Conservation (phyloP, 805 yeast species). For the Cyberlindnera nakhonratchasimensis region DNA sequence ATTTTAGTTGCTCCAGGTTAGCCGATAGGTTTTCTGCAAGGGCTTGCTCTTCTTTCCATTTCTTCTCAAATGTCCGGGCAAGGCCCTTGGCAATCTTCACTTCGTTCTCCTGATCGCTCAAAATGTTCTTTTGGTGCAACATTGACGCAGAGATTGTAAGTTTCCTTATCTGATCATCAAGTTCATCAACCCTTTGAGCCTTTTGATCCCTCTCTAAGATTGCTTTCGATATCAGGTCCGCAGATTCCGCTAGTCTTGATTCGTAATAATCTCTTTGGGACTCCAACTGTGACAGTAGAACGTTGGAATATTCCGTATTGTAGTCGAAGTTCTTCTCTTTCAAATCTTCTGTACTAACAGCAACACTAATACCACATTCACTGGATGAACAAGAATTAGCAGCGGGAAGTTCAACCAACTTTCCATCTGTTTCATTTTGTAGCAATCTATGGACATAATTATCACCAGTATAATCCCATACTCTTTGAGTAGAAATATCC, state of each 20-base stretch:
- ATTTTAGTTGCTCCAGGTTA: slow-evolving; percentile 36
- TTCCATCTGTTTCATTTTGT: slow-evolving; percentile 85
- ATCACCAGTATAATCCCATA: slow-evolving; percentile 94
- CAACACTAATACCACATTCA: neutral
- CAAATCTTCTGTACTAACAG: slow-evolving; percentile 1
- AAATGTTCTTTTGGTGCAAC: too few species aligned
- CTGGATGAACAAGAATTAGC: slow-evolving; percentile 9
- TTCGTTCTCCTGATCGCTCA: slow-evolving; percentile 20
- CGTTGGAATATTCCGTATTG: slow-evolving; percentile 77
- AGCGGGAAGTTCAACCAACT: slow-evolving; percentile 64
- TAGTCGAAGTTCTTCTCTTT: slow-evolving; percentile 49
- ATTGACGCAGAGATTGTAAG: neutral
- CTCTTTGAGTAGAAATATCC: slow-evolving; percentile 81
- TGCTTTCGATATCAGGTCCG: slow-evolving; percentile 25
- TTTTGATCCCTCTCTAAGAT: neutral
- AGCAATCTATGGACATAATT: slow-evolving; percentile 82
- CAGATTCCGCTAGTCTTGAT: slow-evolving; percentile 37
- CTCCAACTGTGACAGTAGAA: slow-evolving; percentile 75
- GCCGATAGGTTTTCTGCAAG: slow-evolving; percentile 40
- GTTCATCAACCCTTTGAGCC: neutral
- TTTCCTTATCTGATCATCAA: slow-evolving; percentile 2
- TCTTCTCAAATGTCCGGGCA: slow-evolving; percentile 26
- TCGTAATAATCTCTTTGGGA: slow-evolving; percentile 86
- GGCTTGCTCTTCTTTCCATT: slow-evolving; percentile 45
- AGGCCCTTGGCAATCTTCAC: slow-evolving; percentile 1